A percentile compares a stretch with the other conserved stretches of the same genome.
Evolutionary conservation across 768 basidiomycete species (phyloP).

Genomic region (Podaxis sp.): DNA sequence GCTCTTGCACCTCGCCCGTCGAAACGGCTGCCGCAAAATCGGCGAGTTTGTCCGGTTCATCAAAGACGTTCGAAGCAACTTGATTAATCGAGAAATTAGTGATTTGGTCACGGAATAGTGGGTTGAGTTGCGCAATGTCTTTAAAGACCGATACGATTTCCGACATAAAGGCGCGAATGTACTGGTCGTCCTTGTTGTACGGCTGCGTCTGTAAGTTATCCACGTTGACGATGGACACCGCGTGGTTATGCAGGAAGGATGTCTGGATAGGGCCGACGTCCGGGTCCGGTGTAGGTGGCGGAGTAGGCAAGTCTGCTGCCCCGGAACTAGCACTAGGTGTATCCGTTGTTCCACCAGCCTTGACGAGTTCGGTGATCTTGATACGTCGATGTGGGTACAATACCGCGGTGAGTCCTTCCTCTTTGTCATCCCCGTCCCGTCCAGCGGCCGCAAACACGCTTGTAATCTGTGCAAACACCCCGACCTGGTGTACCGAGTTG

Average conservation of each 20-base stretch:
- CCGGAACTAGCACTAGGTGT: constrained; percentile 1
- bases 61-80: constrained; percentile 90
- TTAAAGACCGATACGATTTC: constrained; percentile 98
- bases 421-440: constrained; percentile 61
- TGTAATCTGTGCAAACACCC: constrained; percentile 96
- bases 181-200: constrained; percentile 91
- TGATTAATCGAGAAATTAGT: constrained; percentile 95
- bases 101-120: constrained; percentile 97
- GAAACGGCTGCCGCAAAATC: constrained; percentile 97
- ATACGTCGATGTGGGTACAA: constrained; percentile 93
- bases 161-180: constrained; percentile 93
- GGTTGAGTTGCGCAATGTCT: constrained; percentile 96
- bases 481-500: constrained; percentile 87
- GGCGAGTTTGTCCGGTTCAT: constrained; percentile 95
- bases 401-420: constrained; percentile 92
- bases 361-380: constrained; percentile 82
- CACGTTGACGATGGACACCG: constrained; percentile 86
- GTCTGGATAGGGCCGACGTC: constrained; percentile 68
- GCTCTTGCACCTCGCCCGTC: constrained; percentile 86
- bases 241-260: constrained; percentile 77
- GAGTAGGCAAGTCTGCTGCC: not conserved
- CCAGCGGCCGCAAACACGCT: constrained; percentile 75
- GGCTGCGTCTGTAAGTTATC: constrained; percentile 80
- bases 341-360: constrained; percentile 47
- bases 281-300: constrained; percentile 3